Conservation (phyloP, 1,139 yeast species). For the Yamadazyma pseudoaaseri region DNA sequence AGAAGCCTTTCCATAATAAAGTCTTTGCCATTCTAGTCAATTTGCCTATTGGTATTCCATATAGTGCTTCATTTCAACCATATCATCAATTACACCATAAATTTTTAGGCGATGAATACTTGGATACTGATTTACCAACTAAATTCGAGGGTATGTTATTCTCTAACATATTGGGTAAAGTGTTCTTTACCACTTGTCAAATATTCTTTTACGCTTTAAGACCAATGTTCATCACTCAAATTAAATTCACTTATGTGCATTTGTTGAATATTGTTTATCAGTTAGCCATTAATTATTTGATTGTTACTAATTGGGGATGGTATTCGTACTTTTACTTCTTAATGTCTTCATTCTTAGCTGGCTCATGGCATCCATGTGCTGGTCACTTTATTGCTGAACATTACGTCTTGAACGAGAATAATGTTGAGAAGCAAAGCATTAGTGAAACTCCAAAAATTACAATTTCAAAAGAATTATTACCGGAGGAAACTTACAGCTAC, state of each 20-base stretch:
- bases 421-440: slow-evolving; percentile 32
- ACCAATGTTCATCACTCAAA: slow-evolving; percentile 80
- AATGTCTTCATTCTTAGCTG: slow-evolving; percentile 81
- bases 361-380: slow-evolving; percentile 90
- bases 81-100: slow-evolving; percentile 92
- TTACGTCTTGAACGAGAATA: slow-evolving; percentile 66
- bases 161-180: slow-evolving; percentile 79
- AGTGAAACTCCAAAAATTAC: slow-evolving; percentile 20
- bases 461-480: slow-evolving; percentile 37
- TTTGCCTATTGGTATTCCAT: slow-evolving; percentile 86
- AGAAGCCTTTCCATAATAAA: slow-evolving; percentile 72
- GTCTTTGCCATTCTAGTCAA: slow-evolving; percentile 76
- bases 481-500: slow-evolving; percentile 83
- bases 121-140: slow-evolving; percentile 89
- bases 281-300: slow-evolving; percentile 51
- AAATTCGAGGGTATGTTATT: slow-evolving; percentile 68
- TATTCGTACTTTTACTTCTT: slow-evolving; percentile 65
- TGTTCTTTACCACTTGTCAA: slow-evolving; percentile 88
- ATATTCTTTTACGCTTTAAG: slow-evolving; percentile 85
- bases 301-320: slow-evolving; percentile 63
- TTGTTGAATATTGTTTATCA: slow-evolving; percentile 66
- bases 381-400: slow-evolving; percentile 96
- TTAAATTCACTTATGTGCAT: slow-evolving; percentile 75
- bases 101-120: slow-evolving; percentile 79
- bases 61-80: slow-evolving; percentile 87